phyloP scores from a whole-genome alignment of 1,284 basidiomycete species.

The Boletus calvinii region DNA sequence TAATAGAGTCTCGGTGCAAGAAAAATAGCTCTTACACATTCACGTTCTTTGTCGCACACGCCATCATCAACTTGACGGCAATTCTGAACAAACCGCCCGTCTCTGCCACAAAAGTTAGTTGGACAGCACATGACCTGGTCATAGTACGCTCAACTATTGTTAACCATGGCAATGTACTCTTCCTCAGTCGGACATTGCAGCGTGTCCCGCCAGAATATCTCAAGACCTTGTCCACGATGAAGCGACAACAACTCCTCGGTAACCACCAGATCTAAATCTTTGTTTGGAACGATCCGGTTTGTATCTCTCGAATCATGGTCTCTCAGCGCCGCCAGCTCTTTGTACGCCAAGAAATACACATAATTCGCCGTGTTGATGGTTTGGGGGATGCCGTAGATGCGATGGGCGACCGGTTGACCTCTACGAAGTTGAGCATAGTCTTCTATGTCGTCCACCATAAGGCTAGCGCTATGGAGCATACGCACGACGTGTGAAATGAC shows the following conservation, averaged over 20 bases:
- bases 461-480: slow-evolving; percentile 93
- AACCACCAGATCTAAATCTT: slow-evolving; percentile 65
- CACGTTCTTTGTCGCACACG: slow-evolving; percentile 63
- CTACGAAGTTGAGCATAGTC: slow-evolving; percentile 90
- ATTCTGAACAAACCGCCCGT: slow-evolving; percentile 94
- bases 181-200: slow-evolving; percentile 92
- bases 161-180: slow-evolving; percentile 95
- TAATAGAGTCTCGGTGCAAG: neutral
- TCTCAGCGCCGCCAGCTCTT: slow-evolving; percentile 69
- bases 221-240: slow-evolving; percentile 94
- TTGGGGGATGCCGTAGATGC: slow-evolving; percentile 94
- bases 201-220: slow-evolving; percentile 93
- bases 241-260: slow-evolving; percentile 89
- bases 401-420: slow-evolving; percentile 89
- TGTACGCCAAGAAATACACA: slow-evolving; percentile 89
- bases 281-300: slow-evolving; percentile 35
- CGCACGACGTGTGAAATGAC: slow-evolving; percentile 81
- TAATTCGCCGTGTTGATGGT: slow-evolving; percentile 99
- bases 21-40: slow-evolving; percentile 51
- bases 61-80: slow-evolving; percentile 96
- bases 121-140: neutral
- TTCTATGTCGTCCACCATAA: slow-evolving; percentile 98
- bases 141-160: slow-evolving; percentile 71
- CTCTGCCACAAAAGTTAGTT: slow-evolving; percentile 51
- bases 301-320: slow-evolving; percentile 20